These are phyloP conservation scores for Saccharomycopsis sp. DNA, from an alignment of 805 yeast species.

Conservation along the genomic window DNA sequence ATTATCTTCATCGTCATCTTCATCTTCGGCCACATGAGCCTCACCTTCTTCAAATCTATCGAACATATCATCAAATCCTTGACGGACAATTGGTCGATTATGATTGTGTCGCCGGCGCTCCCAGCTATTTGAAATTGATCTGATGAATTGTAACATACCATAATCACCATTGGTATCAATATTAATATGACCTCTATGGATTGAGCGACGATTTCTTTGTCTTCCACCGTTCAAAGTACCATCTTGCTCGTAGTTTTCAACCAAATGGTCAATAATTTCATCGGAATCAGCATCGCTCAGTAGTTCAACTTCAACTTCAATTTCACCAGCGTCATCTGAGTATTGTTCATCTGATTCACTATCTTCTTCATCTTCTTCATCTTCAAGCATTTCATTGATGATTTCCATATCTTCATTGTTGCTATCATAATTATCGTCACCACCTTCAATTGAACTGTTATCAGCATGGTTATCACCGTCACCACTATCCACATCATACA, in stretches of 20 bases:
- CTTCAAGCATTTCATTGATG: constrained; percentile 19
- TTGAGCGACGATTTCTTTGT: not conserved
- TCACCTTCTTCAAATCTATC: too few relatives aligned
- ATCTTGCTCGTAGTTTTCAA: constrained; percentile 8
- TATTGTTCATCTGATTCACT: constrained; percentile 21
- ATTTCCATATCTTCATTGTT: constrained; percentile 13
- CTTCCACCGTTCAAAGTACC: not conserved
- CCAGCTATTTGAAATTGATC: not conserved
- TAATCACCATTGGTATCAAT: not conserved
- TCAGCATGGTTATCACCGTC: constrained; percentile 27
- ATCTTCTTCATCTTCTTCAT: constrained; percentile 25
- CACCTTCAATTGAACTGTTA: constrained; percentile 23
- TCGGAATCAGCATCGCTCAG: constrained; percentile 11
- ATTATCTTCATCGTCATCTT: too few relatives aligned
- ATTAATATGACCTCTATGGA: not conserved
- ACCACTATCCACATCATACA: constrained; percentile 27
- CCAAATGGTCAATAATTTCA: constrained; percentile 15
- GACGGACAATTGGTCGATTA: too few relatives aligned
- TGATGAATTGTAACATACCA: not conserved
- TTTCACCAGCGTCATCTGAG: constrained; percentile 20
- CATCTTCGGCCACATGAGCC: too few relatives aligned
- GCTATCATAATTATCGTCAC: constrained; percentile 24
- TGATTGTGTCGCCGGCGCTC: too few relatives aligned
- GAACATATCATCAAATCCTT: too few relatives aligned
- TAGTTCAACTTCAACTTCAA: constrained; percentile 16